Conservation (phyloP, 2,329 filamentous ascomycete species). For the Arthrinium phaeospermum region DNA sequence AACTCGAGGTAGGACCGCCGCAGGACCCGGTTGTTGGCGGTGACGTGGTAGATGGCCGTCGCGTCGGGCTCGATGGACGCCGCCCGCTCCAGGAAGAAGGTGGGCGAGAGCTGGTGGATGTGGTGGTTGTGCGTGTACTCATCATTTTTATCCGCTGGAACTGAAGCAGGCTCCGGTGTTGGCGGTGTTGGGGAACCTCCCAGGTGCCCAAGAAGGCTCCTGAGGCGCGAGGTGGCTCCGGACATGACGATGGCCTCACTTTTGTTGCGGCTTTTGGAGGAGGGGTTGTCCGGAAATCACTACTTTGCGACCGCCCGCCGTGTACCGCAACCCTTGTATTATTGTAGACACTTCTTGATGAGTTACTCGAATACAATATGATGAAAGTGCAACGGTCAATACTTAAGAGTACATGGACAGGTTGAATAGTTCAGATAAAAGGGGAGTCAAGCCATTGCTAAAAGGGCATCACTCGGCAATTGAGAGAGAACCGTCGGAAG, state of each 20-base stretch:
- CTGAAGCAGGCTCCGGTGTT: conserved; percentile 31
- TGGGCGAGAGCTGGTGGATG: conserved; percentile 83
- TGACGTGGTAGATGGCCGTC: conserved; percentile 84
- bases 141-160: not conserved
- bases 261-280: not conserved
- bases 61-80: conserved; percentile 87
- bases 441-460: conserved; percentile 3
- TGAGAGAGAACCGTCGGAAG: not conserved
- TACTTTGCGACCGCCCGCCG: not conserved
- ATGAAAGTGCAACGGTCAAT: not conserved
- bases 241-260: conserved; percentile 59
- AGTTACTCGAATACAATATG: not conserved
- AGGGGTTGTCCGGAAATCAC: not conserved
- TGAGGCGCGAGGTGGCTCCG: conserved; percentile 65
- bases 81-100: conserved; percentile 84
- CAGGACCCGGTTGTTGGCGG: conserved; percentile 75
- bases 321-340: not conserved
- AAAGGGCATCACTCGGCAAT: conserved; percentile 3
- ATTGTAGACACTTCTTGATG: not conserved
- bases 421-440: not conserved
- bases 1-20: conserved; percentile 80
- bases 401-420: not conserved
- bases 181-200: conserved; percentile 35
- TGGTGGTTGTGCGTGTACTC: conserved; percentile 57
- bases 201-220: conserved; percentile 60